Conservation (phyloP, 2,329 filamentous ascomycete species). For the Penicillium polonicum region DNA sequence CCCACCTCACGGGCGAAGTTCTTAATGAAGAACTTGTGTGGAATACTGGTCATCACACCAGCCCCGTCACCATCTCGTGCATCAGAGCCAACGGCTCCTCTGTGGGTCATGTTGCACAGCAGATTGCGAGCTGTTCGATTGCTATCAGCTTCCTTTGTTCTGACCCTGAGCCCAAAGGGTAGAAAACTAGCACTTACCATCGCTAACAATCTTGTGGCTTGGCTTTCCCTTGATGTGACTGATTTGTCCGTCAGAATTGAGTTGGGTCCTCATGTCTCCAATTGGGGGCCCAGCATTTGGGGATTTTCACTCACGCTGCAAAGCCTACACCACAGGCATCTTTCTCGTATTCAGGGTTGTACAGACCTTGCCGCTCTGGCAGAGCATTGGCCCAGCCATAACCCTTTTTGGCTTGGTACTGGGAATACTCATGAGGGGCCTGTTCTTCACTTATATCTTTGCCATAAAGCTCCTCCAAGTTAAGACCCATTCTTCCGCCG, state of each 20-base stretch:
- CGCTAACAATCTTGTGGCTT: constrained; percentile 97
- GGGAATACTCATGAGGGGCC: constrained; percentile 48
- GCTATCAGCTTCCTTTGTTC: constrained; percentile 1
- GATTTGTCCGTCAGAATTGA: constrained; percentile 13
- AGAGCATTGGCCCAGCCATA: constrained; percentile 96
- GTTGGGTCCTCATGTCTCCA: constrained; percentile 3
- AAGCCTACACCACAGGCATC: constrained; percentile 99
- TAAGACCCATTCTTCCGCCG: constrained; percentile 53
- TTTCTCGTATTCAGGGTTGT: constrained; percentile 93
- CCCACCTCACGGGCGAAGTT: constrained; percentile 92
- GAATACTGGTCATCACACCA: constrained; percentile 99
- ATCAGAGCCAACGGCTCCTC: constrained; percentile 96
- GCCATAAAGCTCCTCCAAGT: constrained; percentile 50
- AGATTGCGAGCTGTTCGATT: constrained; percentile 71
- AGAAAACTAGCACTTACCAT: constrained; percentile 64
- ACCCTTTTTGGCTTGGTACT: constrained; percentile 57
- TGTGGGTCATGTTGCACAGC: constrained; percentile 99
- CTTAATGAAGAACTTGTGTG: constrained; percentile 97
- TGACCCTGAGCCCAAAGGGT: neutral
- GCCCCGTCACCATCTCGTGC: constrained; percentile 96
- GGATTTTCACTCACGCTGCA: constrained; percentile 69
- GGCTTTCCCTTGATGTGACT: constrained; percentile 96
- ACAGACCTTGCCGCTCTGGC: constrained; percentile 97
- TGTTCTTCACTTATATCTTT: constrained; percentile 48
- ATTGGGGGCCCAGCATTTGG: neutral